Evolutionary conservation across 2,329 filamentous ascomycete species (phyloP).

Genomic region (Aureobasidium sp.): DNA sequence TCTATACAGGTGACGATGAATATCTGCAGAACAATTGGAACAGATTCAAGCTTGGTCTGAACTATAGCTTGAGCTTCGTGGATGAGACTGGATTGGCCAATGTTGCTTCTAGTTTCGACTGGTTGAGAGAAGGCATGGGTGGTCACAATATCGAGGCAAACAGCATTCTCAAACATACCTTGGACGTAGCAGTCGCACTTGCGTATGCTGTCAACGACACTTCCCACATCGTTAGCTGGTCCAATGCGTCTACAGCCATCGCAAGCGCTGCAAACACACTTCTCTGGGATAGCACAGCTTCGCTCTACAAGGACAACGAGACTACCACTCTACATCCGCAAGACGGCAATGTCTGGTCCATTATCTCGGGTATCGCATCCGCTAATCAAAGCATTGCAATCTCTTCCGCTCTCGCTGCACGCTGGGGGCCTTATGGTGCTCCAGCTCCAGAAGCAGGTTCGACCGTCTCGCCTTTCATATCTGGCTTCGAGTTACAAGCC

Average conservation of each 20-base stretch:
- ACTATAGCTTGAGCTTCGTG: slow-evolving; percentile 33
- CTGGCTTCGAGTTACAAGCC: slow-evolving; percentile 38
- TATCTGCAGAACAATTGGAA: slow-evolving; percentile 37
- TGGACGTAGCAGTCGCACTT: slow-evolving; percentile 45
- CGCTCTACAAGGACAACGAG: slow-evolving; percentile 48
- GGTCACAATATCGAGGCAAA: slow-evolving; percentile 42
- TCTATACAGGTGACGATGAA: slow-evolving; percentile 27
- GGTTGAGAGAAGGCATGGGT: slow-evolving; percentile 43
- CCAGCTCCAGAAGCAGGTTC: slow-evolving; percentile 39
- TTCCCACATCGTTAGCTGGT: slow-evolving; percentile 33
- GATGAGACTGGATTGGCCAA: slow-evolving; percentile 38
- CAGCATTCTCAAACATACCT: slow-evolving; percentile 40
- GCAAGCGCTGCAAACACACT: slow-evolving; percentile 36
- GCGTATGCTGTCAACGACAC: slow-evolving; percentile 40
- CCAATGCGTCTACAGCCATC: slow-evolving; percentile 32
- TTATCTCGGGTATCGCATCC: slow-evolving; percentile 30
- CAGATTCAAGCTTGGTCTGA: slow-evolving; percentile 35
- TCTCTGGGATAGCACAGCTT: slow-evolving; percentile 41
- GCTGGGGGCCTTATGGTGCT: slow-evolving; percentile 38
- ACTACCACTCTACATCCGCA: slow-evolving; percentile 42
- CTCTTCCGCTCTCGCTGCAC: slow-evolving; percentile 23
- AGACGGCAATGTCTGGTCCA: slow-evolving; percentile 37
- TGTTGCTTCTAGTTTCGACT: slow-evolving; percentile 37
- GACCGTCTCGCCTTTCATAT: slow-evolving; percentile 41
- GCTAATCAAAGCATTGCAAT: slow-evolving; percentile 24